Conservation (phyloP, 2,329 filamentous ascomycete species). For the Fusarium armeniacum region DNA sequence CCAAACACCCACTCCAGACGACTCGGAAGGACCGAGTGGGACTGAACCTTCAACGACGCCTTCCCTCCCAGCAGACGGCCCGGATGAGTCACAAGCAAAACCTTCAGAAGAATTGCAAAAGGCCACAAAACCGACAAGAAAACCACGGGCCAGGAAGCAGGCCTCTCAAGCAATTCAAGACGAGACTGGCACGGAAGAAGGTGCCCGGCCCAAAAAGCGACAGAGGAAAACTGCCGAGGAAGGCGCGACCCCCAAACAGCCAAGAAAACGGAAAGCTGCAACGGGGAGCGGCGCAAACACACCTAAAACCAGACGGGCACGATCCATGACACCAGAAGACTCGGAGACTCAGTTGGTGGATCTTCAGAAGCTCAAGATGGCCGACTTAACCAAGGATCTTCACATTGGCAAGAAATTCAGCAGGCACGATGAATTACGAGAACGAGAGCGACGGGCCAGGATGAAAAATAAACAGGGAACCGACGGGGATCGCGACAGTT, state of each 20-base stretch:
- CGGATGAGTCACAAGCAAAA: conserved; percentile 26
- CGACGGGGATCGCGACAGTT: conserved; percentile 46
- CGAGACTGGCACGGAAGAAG: conserved; percentile 37
- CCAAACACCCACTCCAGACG: conserved; percentile 33
- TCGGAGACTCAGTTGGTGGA: conserved; percentile 75
- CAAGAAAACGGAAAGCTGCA: conserved; percentile 51
- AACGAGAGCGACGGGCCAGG: conserved; percentile 69
- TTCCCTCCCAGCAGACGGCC: conserved; percentile 16
- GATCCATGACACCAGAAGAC: conserved; percentile 72
- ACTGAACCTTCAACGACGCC: conserved; percentile 38
- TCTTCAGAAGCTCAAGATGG: conserved; percentile 76
- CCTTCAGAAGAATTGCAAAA: conserved; percentile 21
- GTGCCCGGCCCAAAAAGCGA: conserved; percentile 53
- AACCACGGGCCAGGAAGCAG: conserved; percentile 42
- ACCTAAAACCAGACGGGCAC: conserved; percentile 55
- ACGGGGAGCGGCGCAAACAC: conserved; percentile 46
- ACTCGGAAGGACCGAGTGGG: conserved; percentile 27
- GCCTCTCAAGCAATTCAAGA: conserved; percentile 26
- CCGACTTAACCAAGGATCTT: conserved; percentile 77
- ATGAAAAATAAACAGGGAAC: conserved; percentile 52
- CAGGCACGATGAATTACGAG: conserved; percentile 78
- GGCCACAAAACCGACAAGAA: conserved; percentile 25
- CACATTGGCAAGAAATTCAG: conserved; percentile 81
- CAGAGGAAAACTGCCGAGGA: conserved; percentile 51
- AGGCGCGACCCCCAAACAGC: conserved; percentile 36